Conservation (phyloP, 202 grass and related monocot species). For the Panicum virgatum region DNA sequence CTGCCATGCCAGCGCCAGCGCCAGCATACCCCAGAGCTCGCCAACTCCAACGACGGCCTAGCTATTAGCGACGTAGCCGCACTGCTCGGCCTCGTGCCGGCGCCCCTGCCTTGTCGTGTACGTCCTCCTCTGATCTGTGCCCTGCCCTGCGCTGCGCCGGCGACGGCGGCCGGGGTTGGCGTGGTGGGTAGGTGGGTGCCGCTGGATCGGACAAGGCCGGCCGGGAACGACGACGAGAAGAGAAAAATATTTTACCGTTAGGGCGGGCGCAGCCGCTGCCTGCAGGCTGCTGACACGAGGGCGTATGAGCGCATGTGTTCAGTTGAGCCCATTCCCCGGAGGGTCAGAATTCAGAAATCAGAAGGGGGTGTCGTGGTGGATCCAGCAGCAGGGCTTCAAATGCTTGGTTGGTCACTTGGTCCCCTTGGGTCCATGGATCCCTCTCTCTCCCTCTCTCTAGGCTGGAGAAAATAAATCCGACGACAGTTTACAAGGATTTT, state of each 20-base stretch:
- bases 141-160: neutral
- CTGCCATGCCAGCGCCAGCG: no score
- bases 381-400: neutral
- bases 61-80: neutral
- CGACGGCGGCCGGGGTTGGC: neutral
- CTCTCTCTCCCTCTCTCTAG: no score
- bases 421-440: no score
- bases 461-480: no score
- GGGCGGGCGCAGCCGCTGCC: neutral
- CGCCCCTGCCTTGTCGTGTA: neutral
- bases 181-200: neutral
- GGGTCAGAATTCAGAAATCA: neutral
- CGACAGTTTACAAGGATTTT: no score
- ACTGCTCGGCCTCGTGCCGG: neutral
- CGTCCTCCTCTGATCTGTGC: neutral
- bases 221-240: no score
- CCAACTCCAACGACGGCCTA: neutral
- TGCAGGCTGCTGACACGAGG: neutral
- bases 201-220: neutral
- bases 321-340: neutral
- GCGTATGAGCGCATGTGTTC: neutral
- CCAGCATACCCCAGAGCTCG: neutral
- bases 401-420: neutral
- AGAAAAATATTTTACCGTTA: constrained; percentile 39
- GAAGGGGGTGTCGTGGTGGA: neutral